These are phyloP conservation scores for Sarocladium oryzae DNA, from an alignment of 2,329 filamentous ascomycete genomes.

Conservation along the genomic window DNA sequence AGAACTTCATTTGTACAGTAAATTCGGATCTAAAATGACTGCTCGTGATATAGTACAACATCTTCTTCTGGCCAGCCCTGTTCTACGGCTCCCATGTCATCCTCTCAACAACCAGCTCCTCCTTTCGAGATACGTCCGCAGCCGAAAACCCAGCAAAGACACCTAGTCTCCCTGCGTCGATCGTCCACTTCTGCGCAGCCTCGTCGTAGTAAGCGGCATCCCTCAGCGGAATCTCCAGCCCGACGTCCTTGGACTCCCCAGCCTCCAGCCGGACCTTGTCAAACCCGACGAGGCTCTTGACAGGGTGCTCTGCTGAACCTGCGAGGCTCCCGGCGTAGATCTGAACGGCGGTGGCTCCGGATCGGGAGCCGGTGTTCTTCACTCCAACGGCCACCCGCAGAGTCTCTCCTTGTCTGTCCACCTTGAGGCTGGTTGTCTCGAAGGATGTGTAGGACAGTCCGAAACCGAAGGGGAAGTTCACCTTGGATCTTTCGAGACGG, in stretches of 20 bases:
- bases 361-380: slow-evolving; percentile 46
- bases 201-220: slow-evolving; percentile 25
- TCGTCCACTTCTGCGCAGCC: slow-evolving; percentile 18
- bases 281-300: slow-evolving; percentile 25
- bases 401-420: slow-evolving; percentile 22
- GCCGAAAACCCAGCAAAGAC: slow-evolving; percentile 22
- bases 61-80: not conserved
- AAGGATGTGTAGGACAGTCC: slow-evolving; percentile 64
- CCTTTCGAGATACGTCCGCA: slow-evolving; percentile 11
- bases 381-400: slow-evolving; percentile 29
- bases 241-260: slow-evolving; percentile 13
- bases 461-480: slow-evolving; percentile 61
- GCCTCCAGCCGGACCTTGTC: slow-evolving; percentile 20
- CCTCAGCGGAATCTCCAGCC: slow-evolving; percentile 14
- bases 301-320: slow-evolving; percentile 16
- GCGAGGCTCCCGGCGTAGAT: slow-evolving; percentile 33
- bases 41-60: not conserved
- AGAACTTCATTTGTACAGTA: not conserved
- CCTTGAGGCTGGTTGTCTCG: slow-evolving; percentile 13
- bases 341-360: slow-evolving; percentile 47
- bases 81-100: not conserved
- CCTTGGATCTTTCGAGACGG: slow-evolving; percentile 40
- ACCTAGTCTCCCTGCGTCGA: slow-evolving; percentile 20
- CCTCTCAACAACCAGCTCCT: not conserved
- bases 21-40: too few species aligned